Conservation (phyloP, 2,329 filamentous ascomycete species). For the Nannizzia gypsea region DNA sequence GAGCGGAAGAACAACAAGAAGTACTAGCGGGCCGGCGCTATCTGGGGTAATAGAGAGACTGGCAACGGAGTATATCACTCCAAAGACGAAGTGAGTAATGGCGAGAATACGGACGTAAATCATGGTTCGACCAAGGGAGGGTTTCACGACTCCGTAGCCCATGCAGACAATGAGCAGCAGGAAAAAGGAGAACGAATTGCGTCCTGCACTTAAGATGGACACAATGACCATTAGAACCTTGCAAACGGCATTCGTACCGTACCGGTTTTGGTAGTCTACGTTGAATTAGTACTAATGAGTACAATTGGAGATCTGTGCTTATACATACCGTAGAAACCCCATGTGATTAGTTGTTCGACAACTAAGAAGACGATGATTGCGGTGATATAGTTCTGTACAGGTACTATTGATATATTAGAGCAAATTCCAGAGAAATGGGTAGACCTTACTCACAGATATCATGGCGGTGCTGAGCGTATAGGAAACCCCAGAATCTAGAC, state of each 20-base stretch:
- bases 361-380: conserved; percentile 91
- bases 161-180: conserved; percentile 95
- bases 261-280: conserved; percentile 77
- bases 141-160: conserved; percentile 97
- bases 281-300: conserved; percentile 24
- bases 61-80: conserved; percentile 81
- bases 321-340: conserved; percentile 81
- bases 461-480: conserved; percentile 86
- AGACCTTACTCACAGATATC: conserved; percentile 58
- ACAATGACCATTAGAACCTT: conserved; percentile 83
- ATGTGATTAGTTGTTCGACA: conserved; percentile 94
- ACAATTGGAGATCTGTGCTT: neutral
- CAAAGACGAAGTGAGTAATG: conserved; percentile 86
- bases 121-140: conserved; percentile 84
- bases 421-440: neutral
- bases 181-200: conserved; percentile 98
- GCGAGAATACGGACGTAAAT: conserved; percentile 83
- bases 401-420: conserved; percentile 45
- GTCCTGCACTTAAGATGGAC: conserved; percentile 81
- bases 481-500: conserved; percentile 71
- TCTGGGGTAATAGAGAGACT: conserved; percentile 84
- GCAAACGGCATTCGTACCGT: conserved; percentile 70
- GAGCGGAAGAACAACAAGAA: conserved; percentile 85
- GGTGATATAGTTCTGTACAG: conserved; percentile 98
- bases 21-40: conserved; percentile 73